Evolutionary conservation across 2,329 filamentous ascomycete species (phyloP), one percentile per base, ranked within the genome.

Genomic region (Colletotrichum sublineola): DNA sequence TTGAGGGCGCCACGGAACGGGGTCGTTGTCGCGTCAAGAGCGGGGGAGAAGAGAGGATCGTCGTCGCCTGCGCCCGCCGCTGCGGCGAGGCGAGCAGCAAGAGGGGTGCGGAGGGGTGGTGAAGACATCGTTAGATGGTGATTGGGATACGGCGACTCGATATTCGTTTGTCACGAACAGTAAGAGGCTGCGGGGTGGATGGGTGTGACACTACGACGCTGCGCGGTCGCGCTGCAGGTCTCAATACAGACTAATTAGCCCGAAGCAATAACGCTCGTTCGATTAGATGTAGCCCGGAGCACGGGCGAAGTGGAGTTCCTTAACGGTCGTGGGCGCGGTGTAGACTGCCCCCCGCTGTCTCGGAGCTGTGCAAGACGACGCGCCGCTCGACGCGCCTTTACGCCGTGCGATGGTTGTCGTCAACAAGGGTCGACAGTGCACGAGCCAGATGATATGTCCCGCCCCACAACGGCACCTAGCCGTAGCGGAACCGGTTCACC

Each of bases 1-100:
- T 67, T 68, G 18, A 24, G 4, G 29, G 63, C 48, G 46, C 68
- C 40, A 36, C 53, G 61, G 40, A 56, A 42, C 1, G 71, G 71
- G 3, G 84, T 83, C 3, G 85, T 85, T 5, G 86, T 85, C 4
- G 14, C n/a, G 68, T 82, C 81, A n/a, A 83, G 81, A 15, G 78
- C 79, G 57, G 79, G 82, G 31, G 80, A 82, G 15, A 85, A 83
- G 6, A 81, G 76, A 1, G 84, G 83, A 3, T 86, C 82, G 67
- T 77, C 79, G 44, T 79, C 79, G 57, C 79, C 63, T 33, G 53
- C 60, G 60, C 61, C 60, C n/a, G 46, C 48, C 14, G n/a, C 61
- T 9, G 46, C 46, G 33, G 61, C 46, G 9, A 53, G 48, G 53
- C 69, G 69, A 31, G 53, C 46, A 38, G 42, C 56, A 53, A 61